Conservation (phyloP, 345 rosid genomes). For the Eucalyptus camaldulensis region DNA sequence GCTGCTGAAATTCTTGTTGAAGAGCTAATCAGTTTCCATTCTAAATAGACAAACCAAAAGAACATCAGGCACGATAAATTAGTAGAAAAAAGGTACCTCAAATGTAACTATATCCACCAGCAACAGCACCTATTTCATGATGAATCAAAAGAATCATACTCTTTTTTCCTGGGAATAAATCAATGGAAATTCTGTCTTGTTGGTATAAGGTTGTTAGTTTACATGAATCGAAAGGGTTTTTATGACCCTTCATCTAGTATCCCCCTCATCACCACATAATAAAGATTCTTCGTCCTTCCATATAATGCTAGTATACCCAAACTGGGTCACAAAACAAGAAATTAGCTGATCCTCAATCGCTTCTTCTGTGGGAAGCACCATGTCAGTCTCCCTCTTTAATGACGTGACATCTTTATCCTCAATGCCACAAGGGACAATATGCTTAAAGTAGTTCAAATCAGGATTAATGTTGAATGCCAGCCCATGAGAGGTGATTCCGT, state of each 20-base stretch:
- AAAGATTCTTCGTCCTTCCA: conserved; percentile 30
- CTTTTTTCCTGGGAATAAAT: neutral
- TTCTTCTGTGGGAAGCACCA: conserved; percentile 52
- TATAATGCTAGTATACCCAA: conserved; percentile 35
- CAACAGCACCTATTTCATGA: neutral
- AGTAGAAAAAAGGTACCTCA: neutral
- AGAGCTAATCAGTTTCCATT: neutral
- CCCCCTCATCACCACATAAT: neutral
- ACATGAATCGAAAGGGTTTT: neutral
- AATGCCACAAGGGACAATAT: conserved; percentile 91
- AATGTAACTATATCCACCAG: neutral
- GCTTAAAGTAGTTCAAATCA: conserved; percentile 73
- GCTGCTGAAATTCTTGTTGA: neutral
- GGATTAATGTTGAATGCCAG: conserved; percentile 78
- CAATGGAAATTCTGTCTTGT: neutral
- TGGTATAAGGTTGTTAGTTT: neutral
- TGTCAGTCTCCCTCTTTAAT: conserved; percentile 56
- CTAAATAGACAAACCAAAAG: neutral
- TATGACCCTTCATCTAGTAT: neutral
- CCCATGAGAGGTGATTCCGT: conserved; percentile 81
- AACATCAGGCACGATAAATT: neutral
- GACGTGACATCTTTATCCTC: conserved; percentile 77
- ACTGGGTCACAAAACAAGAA: conserved; percentile 53
- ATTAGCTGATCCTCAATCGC: conserved; percentile 66
- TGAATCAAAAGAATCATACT: neutral